Base-by-base conservation (phyloP, 305 asterid species). In the Solanum hybrid region DNA sequence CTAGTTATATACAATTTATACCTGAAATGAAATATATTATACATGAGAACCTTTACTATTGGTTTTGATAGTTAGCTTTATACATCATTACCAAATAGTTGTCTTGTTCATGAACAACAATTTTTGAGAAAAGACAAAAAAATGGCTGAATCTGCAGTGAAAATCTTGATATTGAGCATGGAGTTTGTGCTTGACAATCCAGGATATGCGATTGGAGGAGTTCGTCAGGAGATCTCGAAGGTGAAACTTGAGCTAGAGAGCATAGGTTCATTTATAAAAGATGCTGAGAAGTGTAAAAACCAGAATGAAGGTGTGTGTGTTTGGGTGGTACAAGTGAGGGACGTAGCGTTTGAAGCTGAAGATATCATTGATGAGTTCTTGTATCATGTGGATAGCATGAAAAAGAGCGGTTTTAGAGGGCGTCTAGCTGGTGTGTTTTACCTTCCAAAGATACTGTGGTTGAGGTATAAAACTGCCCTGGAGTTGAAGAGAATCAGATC, bases 281-380 rank as follows among this genome's bases (percentile, higher is more conserved):
- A 89, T 82, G 90, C 90, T 6, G 88, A 82, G 24, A 81, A 69
- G 36, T 34, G 37, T 29, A 69, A 42, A 34, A 29, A 38, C 5
- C 56, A 82, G 13, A 69, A 27, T 31, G 88, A 77, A 82, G 29
- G 51, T 1, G 79, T 81, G 35, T 11, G 5, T 56, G 51, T 42
- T 89, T 89, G 90, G 90, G 88, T 84, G 2, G 76, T 29, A 27
- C 88, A 89, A 29, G 88, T 89, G n/a, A 89, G 88, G 69, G 88
- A 69, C 1, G 37, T 82, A 32, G 88, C 88, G 0, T 38, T 56
- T 51, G 38, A 89, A 81, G 88, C 79, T 20, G 90, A 89, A 89
- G 88, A 89, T 69, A 36, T 81, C 12, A 72, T 89, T 3, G 90
- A 89, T 20, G 90, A 89, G 76, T 89, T 76, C 88, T 36, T 71